Evolutionary conservation across 352 stramenopile species (phyloP).

Genomic region (Phytophthora pini): DNA sequence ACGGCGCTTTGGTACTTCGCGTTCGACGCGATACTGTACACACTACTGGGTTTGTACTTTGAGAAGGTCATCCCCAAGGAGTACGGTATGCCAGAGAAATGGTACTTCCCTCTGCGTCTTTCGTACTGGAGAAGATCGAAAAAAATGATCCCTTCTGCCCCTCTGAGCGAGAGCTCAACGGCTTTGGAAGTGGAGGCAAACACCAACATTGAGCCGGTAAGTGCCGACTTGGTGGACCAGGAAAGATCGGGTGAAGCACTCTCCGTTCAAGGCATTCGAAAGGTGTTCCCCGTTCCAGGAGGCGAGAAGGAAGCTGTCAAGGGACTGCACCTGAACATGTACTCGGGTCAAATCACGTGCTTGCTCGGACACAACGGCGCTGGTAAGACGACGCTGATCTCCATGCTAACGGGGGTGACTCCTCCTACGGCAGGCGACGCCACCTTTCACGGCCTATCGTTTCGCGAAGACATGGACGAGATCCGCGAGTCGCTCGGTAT

Average conservation of each 20-base stretch:
- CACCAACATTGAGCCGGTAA: slow-evolving; percentile 54
- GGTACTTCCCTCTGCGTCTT: slow-evolving; percentile 87
- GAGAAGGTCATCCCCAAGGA: slow-evolving; percentile 86
- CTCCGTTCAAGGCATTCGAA: slow-evolving; percentile 62
- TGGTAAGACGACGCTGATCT: slow-evolving; percentile 95
- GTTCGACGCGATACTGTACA: slow-evolving; percentile 86
- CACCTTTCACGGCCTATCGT: slow-evolving; percentile 54
- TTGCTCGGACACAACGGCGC: slow-evolving; percentile 93
- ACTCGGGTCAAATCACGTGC: slow-evolving; percentile 79
- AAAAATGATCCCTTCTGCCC: slow-evolving; percentile 69
- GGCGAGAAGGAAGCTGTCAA: slow-evolving; percentile 90
- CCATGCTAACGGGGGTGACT: slow-evolving; percentile 77
- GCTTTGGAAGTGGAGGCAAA: slow-evolving; percentile 47
- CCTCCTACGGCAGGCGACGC: slow-evolving; percentile 53
- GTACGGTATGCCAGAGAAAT: slow-evolving; percentile 64
- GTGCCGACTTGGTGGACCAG: slow-evolving; percentile 49
- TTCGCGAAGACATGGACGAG: slow-evolving; percentile 69
- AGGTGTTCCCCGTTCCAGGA: slow-evolving; percentile 80
- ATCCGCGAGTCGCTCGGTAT: slow-evolving; percentile 70
- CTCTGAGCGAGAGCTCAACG: slow-evolving; percentile 9
- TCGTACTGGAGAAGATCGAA: slow-evolving; percentile 78
- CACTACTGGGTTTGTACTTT: slow-evolving; percentile 87
- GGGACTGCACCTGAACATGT: slow-evolving; percentile 79
- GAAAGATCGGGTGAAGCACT: slow-evolving; percentile 59
- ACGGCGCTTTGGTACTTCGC: slow-evolving; percentile 68